Conservation (phyloP, 2,329 filamentous ascomycete species). For the Aotearoamyces nothofagi region DNA sequence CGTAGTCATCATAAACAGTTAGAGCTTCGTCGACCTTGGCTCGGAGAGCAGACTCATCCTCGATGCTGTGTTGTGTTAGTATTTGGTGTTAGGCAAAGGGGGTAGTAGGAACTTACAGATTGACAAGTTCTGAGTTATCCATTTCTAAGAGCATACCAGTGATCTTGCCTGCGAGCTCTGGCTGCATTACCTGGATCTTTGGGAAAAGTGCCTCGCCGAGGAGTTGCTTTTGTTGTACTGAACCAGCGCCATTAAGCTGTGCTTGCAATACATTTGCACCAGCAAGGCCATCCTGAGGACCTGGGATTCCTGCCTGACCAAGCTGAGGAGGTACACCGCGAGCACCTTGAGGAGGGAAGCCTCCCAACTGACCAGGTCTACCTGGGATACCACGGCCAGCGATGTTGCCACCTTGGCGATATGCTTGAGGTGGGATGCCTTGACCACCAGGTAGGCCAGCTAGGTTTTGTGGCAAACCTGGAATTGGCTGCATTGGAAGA, state of each 20-base stretch:
- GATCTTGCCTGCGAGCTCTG: constrained; percentile 95
- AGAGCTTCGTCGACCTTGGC: constrained; percentile 97
- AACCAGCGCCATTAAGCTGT: constrained; percentile 37
- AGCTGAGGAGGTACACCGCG: constrained; percentile 21
- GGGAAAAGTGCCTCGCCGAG: constrained; percentile 96
- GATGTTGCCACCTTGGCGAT: constrained; percentile 27
- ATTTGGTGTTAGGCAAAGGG: background rate
- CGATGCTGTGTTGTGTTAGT: constrained; percentile 45
- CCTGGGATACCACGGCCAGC: constrained; percentile 21
- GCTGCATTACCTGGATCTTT: constrained; percentile 91
- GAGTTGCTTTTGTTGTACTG: constrained; percentile 93
- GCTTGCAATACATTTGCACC: constrained; percentile 32
- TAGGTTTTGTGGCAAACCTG: constrained; percentile 61
- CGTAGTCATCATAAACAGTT: constrained; percentile 94
- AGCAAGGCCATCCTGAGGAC: constrained; percentile 17
- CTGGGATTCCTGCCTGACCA: constrained; percentile 12
- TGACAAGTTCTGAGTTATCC: constrained; percentile 89
- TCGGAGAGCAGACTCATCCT: constrained; percentile 77
- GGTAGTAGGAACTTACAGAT: constrained; percentile 59
- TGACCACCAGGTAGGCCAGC: constrained; percentile 39
- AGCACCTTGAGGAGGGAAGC: constrained; percentile 20
- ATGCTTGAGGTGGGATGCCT: constrained; percentile 29
- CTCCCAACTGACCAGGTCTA: constrained; percentile 20
- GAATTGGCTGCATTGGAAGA: constrained; percentile 48
- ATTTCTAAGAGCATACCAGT: constrained; percentile 99